Conservation (phyloP, 768 basidiomycete species). For the Leccinum ochraceum region DNA sequence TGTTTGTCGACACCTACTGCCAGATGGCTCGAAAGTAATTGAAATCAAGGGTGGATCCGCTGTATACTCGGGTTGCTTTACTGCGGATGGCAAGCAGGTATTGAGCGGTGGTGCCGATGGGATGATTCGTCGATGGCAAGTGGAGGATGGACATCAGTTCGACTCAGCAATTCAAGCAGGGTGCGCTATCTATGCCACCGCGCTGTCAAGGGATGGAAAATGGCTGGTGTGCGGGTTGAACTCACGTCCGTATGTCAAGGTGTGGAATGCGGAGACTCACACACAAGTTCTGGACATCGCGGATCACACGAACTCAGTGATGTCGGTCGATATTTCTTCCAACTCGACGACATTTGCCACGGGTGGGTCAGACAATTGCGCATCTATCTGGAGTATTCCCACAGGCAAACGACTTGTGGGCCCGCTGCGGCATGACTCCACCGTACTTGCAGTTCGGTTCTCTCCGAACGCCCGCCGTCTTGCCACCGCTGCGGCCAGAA, state of each 20-base stretch:
- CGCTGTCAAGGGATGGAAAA: neutral
- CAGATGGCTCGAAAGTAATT: too few relatives aligned
- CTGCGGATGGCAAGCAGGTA: neutral
- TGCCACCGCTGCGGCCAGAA: neutral
- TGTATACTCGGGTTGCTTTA: neutral
- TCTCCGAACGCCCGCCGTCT: neutral
- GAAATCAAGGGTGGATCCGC: too few relatives aligned
- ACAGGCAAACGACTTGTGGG: neutral
- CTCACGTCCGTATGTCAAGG: neutral
- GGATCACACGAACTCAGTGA: rapidly evolving
- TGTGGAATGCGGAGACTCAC: neutral
- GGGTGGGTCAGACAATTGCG: neutral
- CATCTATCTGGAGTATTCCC: neutral
- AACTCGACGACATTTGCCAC: neutral
- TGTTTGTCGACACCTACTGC: too few relatives aligned
- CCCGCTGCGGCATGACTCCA: neutral
- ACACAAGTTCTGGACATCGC: neutral
- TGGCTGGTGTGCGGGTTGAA: neutral
- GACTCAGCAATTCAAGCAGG: neutral
- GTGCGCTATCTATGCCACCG: neutral
- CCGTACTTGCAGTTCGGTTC: neutral
- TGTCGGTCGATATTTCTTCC: neutral
- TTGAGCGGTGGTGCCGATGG: neutral
- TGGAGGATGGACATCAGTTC: neutral
- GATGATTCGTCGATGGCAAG: neutral